Conservation (phyloP, 345 rosid genomes). For the Rhodamnia rubescens region DNA sequence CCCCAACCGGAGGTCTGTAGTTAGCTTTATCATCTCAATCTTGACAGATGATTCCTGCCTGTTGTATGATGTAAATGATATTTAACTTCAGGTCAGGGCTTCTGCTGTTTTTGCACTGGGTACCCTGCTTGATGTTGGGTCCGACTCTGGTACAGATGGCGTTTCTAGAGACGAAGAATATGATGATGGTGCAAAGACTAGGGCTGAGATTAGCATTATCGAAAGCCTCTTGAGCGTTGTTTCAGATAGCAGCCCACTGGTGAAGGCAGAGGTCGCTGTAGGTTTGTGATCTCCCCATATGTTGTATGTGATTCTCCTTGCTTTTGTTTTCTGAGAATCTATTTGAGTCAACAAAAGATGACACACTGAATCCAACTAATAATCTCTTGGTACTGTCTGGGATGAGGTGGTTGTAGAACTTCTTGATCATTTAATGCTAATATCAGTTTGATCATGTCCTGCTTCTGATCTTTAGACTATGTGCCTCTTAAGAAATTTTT, state of each 20-base stretch:
- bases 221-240: conserved; percentile 67
- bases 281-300: conserved; percentile 37
- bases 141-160: conserved; percentile 55
- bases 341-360: neutral
- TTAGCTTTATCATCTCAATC: neutral
- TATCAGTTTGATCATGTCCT: neutral
- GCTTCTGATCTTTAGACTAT: neutral
- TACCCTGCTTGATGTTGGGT: conserved; percentile 84
- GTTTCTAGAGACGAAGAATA: conserved; percentile 57
- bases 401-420: neutral
- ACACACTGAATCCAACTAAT: neutral
- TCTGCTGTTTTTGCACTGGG: conserved; percentile 92
- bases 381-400: neutral
- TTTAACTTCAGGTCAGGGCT: conserved; percentile 82
- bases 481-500: neutral
- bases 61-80: neutral
- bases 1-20: conserved; percentile 90
- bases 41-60: neutral
- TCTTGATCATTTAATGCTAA: neutral
- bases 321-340: neutral
- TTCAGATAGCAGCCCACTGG: conserved; percentile 95
- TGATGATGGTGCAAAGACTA: conserved; percentile 93
- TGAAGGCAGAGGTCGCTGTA: conserved; percentile 97
- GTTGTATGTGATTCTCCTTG: neutral
- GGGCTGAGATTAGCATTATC: conserved; percentile 68